Conservation (phyloP, 441 rosid species). For the Metrosideros polymorpha region DNA sequence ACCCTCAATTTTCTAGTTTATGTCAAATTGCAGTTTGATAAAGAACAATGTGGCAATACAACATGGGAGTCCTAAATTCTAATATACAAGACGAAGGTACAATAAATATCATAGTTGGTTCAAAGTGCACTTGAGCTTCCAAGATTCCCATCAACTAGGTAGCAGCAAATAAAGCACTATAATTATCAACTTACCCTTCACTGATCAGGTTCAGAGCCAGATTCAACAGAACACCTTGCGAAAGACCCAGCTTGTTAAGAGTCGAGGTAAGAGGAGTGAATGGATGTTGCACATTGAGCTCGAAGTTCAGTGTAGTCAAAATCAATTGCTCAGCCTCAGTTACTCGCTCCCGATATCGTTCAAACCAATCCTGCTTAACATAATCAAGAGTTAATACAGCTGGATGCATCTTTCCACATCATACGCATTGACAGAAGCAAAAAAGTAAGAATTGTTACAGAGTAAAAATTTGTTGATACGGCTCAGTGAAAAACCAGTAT, state of each 20-base stretch:
- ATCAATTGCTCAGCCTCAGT: constrained; percentile 71
- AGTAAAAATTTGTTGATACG: background rate
- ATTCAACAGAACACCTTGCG: constrained; percentile 53
- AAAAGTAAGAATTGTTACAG: background rate
- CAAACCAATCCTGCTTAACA: constrained; percentile 66
- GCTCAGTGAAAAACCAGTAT: background rate
- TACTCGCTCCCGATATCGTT: constrained; percentile 61
- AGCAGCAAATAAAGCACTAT: background rate
- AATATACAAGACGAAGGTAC: background rate
- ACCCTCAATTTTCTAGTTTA: background rate
- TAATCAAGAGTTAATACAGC: background rate
- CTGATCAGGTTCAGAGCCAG: constrained; percentile 72
- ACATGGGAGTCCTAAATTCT: background rate
- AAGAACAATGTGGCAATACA: background rate
- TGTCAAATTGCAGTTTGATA: background rate
- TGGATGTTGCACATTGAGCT: constrained; percentile 73
- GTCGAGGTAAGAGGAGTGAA: constrained; percentile 54
- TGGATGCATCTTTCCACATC: background rate
- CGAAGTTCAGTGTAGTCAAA: constrained; percentile 67
- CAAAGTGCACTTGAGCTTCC: background rate
- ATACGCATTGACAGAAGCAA: constrained; percentile 7
- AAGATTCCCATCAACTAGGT: background rate
- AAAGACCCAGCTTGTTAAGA: constrained; percentile 60
- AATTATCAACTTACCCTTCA: constrained; percentile 53
- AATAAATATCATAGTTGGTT: background rate